A percentile compares a stretch with the other conserved stretches of the same genome.
Evolutionary conservation across 805 yeast genomes (phyloP).

Genomic region (Wickerhamomyces hampshirensis): DNA sequence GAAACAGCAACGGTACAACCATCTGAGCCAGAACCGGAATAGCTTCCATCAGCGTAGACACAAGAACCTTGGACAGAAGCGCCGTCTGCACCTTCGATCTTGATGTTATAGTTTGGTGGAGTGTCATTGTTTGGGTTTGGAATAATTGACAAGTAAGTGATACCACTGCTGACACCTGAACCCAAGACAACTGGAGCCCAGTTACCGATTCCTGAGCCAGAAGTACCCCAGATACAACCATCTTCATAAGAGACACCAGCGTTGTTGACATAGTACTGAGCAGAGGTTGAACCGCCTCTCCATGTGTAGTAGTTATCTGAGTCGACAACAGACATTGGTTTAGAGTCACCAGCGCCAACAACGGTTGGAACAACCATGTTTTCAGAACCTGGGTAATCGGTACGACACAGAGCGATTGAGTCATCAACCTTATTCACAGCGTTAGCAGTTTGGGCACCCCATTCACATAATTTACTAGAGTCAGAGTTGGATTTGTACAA

Average conservation of each 20-base stretch:
- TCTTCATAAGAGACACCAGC: conserved; percentile 88
- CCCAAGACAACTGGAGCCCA: conserved; percentile 98
- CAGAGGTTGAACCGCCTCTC: conserved; percentile 79
- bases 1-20: conserved; percentile 77
- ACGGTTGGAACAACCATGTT: conserved; percentile 95
- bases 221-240: conserved; percentile 91
- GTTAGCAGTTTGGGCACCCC: conserved; percentile 72
- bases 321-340: conserved; percentile 77
- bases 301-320: conserved; percentile 74
- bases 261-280: conserved; percentile 96
- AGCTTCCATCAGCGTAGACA: conserved; percentile 71
- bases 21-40: conserved; percentile 59
- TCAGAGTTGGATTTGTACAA: conserved; percentile 74
- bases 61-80: conserved; percentile 65
- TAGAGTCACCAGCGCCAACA: conserved; percentile 59
- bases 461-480: conserved; percentile 71
- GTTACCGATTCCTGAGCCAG: conserved; percentile 84
- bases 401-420: conserved; percentile 88
- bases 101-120: conserved; percentile 64
- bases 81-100: conserved; percentile 69
- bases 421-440: conserved; percentile 62
- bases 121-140: conserved; percentile 88
- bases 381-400: conserved; percentile 99
- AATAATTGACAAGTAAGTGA: conserved; percentile 81
- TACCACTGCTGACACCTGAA: conserved; percentile 68